Evolutionary conservation across 2,329 filamentous ascomycete species (phyloP), one percentile per base, ranked within the genome.

Genomic region (Fusarium bulbicola): DNA sequence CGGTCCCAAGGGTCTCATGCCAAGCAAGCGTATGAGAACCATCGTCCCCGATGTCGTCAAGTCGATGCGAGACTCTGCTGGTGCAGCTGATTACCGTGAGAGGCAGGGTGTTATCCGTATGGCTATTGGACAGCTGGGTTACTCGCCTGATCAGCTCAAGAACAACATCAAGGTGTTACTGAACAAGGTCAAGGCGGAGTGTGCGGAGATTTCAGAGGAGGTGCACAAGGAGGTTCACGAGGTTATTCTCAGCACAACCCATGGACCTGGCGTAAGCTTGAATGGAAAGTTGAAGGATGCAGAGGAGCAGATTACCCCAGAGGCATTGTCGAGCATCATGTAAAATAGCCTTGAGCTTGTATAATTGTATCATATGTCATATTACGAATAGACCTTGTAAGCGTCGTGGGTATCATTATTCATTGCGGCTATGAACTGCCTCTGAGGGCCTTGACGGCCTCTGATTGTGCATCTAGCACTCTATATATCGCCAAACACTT

Each of bases 1-100:
- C 26, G 96, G 96, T 78, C 96, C 97, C 50, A 92, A 90, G 82
- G 95, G 95, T 6, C 83, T 99, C 79, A 98, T 99, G 96, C 96
- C 96, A 11, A 97, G 90, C 81, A 85, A 89, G 68, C 97, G 97
- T 86, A 90, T 90, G 70, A 95, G 94, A 73, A 98, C 96, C 1
- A 93, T 99, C 63, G 94, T 97, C 30, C 92, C 89, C 79, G 92
- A 97, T 80, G 89, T 97, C 21, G 88, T 88, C 60, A 82, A 86
- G n/a, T 88, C 91, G 39, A 93, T 99, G 78, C 90, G 89, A 77
- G 93, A 95, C 74, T 91, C 97, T 83, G 90, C 94, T 20, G 95
- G 95, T 70, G 94, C 92, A 60, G 93, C 92, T 59, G 91, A 95
- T 76, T 99, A 97, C 84, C 91, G 94, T 80, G 96, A 99, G 85